Base-by-base conservation (phyloP, 371 early-diverging fungal species). In the Choanephora cucurbitarum region DNA sequence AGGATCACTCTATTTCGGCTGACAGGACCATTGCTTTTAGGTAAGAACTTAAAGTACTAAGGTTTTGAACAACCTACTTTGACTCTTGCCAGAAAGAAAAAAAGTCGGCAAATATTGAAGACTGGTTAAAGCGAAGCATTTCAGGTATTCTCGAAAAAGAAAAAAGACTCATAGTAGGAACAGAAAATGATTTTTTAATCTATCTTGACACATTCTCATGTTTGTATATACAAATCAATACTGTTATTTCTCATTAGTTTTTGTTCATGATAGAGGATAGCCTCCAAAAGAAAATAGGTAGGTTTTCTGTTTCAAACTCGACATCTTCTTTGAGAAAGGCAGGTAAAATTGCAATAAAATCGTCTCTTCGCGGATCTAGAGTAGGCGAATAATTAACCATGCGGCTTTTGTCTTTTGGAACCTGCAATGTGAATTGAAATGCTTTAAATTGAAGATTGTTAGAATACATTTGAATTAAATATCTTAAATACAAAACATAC, bases 301-400 rank as follows among this genome's bases (percentile, higher is more conserved):
- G 23, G 15, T 56, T 59, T 5, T 55, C 55, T 11, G 41, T 44
- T 15, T 46, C 45, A 39, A 64, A 58, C 15, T 52, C 56, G 17
- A 64, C 54, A 13, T 59, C 49, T 15, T 50, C 44, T 17, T 34
- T 49, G 0, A 64, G 44, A 44, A 52, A 59, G 7, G 47, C 55
- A 2, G 65, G 65, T n/a, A 64, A 49, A 2, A 22, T 28, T 18
- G 49, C 23, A 1, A 58, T 40, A 15, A 64, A 15, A 18, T 48
- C 52, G 51, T 59, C 45, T n/a, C 54, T 24, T 15, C 40, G 46
- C 15, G 23, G 17, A 22, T 64, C 52, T 19, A 64, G 31, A 13
- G 23, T 32, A 11, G 65, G 65, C 9, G 49, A 46, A 32, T 64
- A 64, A 19, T 43, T 39, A 1, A 64, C 52, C 14, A 40, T 41